phyloP scores from a whole-genome alignment of 208 protist species.

The Leishmania tarentolae region DNA sequence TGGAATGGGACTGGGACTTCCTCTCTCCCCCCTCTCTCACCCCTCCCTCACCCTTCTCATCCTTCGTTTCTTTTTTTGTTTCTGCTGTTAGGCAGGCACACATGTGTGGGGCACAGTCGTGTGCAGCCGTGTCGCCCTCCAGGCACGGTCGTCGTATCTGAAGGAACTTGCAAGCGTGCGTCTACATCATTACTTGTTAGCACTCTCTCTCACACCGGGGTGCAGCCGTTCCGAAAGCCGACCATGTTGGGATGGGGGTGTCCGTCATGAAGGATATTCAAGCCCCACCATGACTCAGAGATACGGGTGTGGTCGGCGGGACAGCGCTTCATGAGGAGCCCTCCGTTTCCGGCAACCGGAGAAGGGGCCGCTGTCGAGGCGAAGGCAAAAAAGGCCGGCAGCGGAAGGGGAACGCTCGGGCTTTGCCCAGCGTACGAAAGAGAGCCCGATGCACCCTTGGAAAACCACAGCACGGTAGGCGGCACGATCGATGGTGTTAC shows the following conservation, averaged over 20 bases:
- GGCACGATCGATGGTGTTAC: neutral
- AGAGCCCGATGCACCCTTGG: neutral
- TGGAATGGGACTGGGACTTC: no score
- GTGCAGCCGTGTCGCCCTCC: no score
- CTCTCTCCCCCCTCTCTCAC: no score
- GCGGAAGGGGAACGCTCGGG: no score
- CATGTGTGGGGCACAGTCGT: no score
- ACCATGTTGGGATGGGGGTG: neutral
- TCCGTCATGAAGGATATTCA: neutral
- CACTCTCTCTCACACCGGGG: neutral
- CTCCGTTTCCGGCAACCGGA: neutral
- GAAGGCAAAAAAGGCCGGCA: neutral
- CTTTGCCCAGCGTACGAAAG: neutral
- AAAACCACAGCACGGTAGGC: neutral
- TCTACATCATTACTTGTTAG: neutral
- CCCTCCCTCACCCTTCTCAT: no score
- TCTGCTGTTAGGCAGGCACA: no score
- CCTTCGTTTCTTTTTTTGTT: no score
- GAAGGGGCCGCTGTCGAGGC: no score
- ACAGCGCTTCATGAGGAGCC: neutral
- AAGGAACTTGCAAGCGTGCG: neutral
- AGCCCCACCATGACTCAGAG: neutral
- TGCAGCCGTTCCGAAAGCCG: neutral
- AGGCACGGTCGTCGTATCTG: neutral
- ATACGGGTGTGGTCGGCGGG: neutral